phyloP scores from a whole-genome alignment of 805 yeast species.

The Saturnispora bothae region DNA sequence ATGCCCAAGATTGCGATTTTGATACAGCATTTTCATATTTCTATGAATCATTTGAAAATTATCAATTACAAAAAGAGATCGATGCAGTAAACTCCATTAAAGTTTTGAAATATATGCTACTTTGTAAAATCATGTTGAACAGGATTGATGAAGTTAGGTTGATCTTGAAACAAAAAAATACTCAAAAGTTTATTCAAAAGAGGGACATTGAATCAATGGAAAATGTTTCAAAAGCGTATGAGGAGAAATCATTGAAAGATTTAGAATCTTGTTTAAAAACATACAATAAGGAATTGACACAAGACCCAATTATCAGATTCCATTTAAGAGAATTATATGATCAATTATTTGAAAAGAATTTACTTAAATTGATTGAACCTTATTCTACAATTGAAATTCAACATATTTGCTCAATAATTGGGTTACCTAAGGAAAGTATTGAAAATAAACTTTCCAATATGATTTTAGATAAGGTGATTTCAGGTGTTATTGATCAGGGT shows the following conservation, averaged over 20 bases:
- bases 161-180: conserved; percentile 59
- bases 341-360: conserved; percentile 82
- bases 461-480: conserved; percentile 92
- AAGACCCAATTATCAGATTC: conserved; percentile 80
- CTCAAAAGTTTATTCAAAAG: conserved; percentile 37
- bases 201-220: conserved; percentile 92
- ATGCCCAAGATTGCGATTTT: conserved; percentile 95
- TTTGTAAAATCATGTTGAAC: conserved; percentile 89
- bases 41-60: conserved; percentile 90
- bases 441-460: conserved; percentile 93
- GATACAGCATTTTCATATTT: conserved; percentile 93
- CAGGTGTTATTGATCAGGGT: conserved; percentile 96
- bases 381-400: conserved; percentile 91
- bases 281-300: conserved; percentile 64
- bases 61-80: conserved; percentile 32
- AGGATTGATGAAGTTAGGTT: conserved; percentile 75
- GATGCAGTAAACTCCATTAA: conserved; percentile 38
- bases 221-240: conserved; percentile 81
- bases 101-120: conserved; percentile 83
- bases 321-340: conserved; percentile 92
- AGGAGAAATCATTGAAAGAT: conserved; percentile 81
- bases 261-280: conserved; percentile 73
- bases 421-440: conserved; percentile 75
- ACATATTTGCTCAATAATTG: conserved; percentile 80
- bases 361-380: conserved; percentile 91